These are phyloP conservation scores for Trypanosomatidae sp. DNA, from an alignment of 208 protist species.

Conservation along the genomic window DNA sequence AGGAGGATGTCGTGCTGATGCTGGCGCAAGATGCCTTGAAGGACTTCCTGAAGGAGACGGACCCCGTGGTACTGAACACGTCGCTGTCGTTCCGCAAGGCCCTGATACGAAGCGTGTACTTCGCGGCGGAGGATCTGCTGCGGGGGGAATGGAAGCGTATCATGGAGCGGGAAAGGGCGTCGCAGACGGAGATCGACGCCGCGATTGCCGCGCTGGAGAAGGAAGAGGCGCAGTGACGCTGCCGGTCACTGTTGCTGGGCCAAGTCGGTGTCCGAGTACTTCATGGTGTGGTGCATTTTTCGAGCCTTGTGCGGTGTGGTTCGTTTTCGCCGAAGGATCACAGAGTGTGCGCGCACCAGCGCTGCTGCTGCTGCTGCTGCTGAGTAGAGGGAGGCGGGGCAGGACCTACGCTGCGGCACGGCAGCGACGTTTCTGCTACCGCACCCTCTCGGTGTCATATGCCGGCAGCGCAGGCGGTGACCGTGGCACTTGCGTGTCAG, in stretches of 20 bases:
- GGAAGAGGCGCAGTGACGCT: background rate
- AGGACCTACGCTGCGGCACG: no score
- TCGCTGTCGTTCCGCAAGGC: conserved; percentile 75
- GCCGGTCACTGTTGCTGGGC: background rate
- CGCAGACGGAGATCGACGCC: conserved; percentile 30
- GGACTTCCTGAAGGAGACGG: conserved; percentile 88
- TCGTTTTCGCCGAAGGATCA: no score
- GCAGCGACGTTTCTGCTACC: no score
- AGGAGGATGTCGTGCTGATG: conserved; percentile 59
- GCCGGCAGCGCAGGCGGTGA: background rate
- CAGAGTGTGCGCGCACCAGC: no score
- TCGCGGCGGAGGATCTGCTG: conserved; percentile 64
- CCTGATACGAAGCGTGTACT: conserved; percentile 80
- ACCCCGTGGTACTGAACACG: conserved; percentile 78
- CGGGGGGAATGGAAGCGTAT: conserved; percentile 60
- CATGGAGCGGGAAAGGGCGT: conserved; percentile 32
- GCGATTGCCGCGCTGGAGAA: conserved; percentile 16
- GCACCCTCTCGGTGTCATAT: no score
- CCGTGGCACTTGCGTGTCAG: background rate
- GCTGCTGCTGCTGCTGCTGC: no score
- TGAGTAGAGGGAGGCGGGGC: no score
- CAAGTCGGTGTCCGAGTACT: background rate
- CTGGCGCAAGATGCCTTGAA: conserved; percentile 89
- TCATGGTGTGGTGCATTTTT: no score
- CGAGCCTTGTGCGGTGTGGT: no score